Percentiles rank a stretch among this genome's conserved stretches.
Conservation (phyloP, 495 filamentous ascomycete species). For the Cryomyces minteri region DNA sequence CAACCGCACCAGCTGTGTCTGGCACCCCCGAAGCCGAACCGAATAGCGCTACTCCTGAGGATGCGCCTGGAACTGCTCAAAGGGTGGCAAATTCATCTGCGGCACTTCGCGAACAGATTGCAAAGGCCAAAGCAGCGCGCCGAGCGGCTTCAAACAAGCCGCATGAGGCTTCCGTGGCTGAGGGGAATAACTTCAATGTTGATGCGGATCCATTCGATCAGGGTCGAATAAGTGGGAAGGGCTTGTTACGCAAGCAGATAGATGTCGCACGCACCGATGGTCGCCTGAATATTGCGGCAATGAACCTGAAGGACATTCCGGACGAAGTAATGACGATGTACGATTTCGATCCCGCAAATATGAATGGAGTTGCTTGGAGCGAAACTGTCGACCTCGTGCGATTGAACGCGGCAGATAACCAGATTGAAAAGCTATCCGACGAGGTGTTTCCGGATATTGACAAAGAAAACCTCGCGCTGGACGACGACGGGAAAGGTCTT, state of each 20-base stretch:
- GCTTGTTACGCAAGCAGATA: constrained; percentile 53
- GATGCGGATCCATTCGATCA: constrained; percentile 22
- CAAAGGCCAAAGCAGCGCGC: constrained; percentile 77
- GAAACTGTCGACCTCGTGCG: constrained; percentile 85
- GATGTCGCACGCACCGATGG: constrained; percentile 61
- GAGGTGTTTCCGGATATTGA: constrained; percentile 59
- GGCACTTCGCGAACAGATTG: constrained; percentile 76
- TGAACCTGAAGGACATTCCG: constrained; percentile 67
- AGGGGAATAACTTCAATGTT: constrained; percentile 14
- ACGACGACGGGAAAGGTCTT: constrained; percentile 46
- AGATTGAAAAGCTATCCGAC: constrained; percentile 58
- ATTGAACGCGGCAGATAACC: constrained; percentile 83
- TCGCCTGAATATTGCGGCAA: constrained; percentile 71
- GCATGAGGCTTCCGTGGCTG: constrained; percentile 32
- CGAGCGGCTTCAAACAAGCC: constrained; percentile 38
- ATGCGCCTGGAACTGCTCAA: not conserved
- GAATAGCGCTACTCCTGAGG: constrained; percentile 2
- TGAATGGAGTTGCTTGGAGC: constrained; percentile 55
- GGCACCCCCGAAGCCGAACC: constrained; percentile 14
- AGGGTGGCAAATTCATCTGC: constrained; percentile 49
- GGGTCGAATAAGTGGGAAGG: constrained; percentile 21
- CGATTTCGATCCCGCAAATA: constrained; percentile 27
- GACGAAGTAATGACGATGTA: constrained; percentile 84
- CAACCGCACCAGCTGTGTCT: not conserved
- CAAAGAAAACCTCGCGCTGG: constrained; percentile 24